These are phyloP conservation scores for Bromus sterilis DNA, from an alignment of 176 grass and related monocot genomes.

Conservation along the genomic window DNA sequence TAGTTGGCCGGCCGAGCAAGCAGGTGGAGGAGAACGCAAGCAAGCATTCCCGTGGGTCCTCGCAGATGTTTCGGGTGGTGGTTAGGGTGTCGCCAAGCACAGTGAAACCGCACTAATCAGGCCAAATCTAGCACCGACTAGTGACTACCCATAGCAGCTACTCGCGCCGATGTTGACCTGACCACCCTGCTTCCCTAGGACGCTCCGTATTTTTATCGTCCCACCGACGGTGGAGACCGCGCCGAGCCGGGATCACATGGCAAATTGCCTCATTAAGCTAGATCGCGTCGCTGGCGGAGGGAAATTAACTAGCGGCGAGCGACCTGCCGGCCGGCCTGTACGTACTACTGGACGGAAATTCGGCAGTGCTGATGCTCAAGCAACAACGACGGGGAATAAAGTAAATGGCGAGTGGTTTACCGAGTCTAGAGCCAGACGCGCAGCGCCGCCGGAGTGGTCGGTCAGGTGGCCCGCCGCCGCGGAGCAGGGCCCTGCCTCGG, in stretches of 20 bases:
- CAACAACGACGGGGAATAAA: constrained; percentile 1
- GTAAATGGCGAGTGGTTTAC: constrained; percentile 22
- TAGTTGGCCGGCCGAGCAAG: constrained; percentile 50
- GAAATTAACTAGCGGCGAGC: background rate
- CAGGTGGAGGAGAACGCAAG: constrained; percentile 36
- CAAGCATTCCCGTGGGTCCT: constrained; percentile 15
- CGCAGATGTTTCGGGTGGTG: constrained; percentile 27
- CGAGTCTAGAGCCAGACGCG: background rate
- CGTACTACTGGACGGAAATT: too few relatives aligned
- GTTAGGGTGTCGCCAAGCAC: constrained; percentile 46
- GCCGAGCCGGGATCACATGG: background rate
- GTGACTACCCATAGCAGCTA: too few relatives aligned
- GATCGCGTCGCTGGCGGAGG: constrained; percentile 12
- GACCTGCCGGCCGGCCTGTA: background rate
- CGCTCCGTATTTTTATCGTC: constrained; percentile 12
- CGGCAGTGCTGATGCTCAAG: too few relatives aligned
- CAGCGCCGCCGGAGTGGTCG: background rate
- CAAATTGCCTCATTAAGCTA: background rate
- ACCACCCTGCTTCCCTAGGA: constrained; percentile 19
- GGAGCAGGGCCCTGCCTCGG: background rate
- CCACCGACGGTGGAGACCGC: constrained; percentile 12
- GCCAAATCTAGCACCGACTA: constrained; percentile 27
- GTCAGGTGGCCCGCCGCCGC: background rate
- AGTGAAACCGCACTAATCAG: constrained; percentile 20
- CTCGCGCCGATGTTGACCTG: constrained; percentile 20